Evolutionary conservation across 2,329 filamentous ascomycete genomes (phyloP).

Genomic region (Fusarium sp.): DNA sequence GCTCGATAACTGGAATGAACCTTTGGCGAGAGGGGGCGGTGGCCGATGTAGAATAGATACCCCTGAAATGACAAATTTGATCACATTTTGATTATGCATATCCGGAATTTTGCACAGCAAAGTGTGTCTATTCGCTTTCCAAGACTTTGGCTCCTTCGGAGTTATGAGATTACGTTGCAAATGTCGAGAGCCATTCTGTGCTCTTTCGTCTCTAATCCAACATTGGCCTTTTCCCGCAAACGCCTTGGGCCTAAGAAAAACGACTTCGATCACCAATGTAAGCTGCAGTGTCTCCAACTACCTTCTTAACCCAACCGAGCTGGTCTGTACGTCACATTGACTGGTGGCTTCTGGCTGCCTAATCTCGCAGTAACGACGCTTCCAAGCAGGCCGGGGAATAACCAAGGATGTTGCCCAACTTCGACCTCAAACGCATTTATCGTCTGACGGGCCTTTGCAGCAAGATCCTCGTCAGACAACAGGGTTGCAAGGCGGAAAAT

Average conservation of each 20-base stretch:
- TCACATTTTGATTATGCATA: constrained; percentile 10
- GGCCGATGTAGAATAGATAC: constrained; percentile 58
- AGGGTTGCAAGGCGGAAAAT: constrained; percentile 82
- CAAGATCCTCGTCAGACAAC: constrained; percentile 74
- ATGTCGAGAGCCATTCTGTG: neutral
- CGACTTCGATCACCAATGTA: neutral
- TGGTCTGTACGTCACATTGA: constrained; percentile 45
- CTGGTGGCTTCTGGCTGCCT: constrained; percentile 65
- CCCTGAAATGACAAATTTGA: constrained; percentile 51
- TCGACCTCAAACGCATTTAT: constrained; percentile 90
- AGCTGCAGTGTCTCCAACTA: neutral
- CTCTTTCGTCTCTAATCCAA: neutral
- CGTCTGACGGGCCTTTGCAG: constrained; percentile 75
- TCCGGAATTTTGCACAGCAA: neutral
- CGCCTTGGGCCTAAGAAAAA: constrained; percentile 11
- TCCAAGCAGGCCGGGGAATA: constrained; percentile 85
- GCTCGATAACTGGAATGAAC: constrained; percentile 23
- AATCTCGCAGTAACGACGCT: constrained; percentile 80
- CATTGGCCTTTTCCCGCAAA: constrained; percentile 1
- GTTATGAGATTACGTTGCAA: neutral
- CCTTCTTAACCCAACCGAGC: constrained; percentile 36
- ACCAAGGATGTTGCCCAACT: constrained; percentile 90
- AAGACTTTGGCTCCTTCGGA: neutral
- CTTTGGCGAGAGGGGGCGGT: constrained; percentile 34
- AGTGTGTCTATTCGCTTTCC: neutral